A percentile compares a stretch with the other conserved stretches of the same genome.
These are phyloP conservation scores for Umbelopsis ramanniana DNA, from an alignment of 192 early-diverging fungal genomes.

Conservation along the genomic window DNA sequence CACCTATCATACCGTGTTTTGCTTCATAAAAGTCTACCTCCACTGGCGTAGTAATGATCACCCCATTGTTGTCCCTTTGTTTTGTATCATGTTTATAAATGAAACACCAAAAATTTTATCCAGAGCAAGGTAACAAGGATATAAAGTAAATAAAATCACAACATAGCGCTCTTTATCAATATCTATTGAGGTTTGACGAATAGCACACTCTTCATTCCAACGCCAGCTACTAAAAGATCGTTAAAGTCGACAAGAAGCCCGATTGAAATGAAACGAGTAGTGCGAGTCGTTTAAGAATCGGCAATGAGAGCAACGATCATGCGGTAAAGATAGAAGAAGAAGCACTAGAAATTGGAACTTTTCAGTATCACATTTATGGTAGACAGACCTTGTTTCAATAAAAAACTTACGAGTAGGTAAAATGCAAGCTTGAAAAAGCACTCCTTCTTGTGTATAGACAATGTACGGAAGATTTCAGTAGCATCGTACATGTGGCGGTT, in stretches of 20 bases:
- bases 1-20: too few relatives aligned
- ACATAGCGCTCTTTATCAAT: constrained; percentile 13
- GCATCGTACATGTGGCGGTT: constrained; percentile 95
- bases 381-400: neutral
- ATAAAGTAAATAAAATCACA: constrained; percentile 7
- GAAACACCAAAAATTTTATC: constrained; percentile 5
- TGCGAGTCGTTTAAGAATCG: constrained; percentile 34
- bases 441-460: constrained; percentile 93
- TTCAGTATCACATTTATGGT: neutral
- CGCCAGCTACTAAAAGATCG: neutral
- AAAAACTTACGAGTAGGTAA: constrained; percentile 74
- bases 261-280: neutral
- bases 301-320: constrained; percentile 51
- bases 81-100: neutral
- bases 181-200: constrained; percentile 2
- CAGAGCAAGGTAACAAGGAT: neutral
- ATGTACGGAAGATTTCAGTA: constrained; percentile 96
- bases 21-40: too few relatives aligned
- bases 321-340: constrained; percentile 92
- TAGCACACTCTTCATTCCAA: neutral
- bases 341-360: constrained; percentile 43
- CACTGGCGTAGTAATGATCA: too few relatives aligned
- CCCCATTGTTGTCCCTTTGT: neutral
- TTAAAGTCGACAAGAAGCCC: constrained; percentile 1
- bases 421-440: constrained; percentile 97